Evolutionary conservation across 2,329 filamentous ascomycete genomes (phyloP).

Genomic region (Neocatenulostroma microsporum): DNA sequence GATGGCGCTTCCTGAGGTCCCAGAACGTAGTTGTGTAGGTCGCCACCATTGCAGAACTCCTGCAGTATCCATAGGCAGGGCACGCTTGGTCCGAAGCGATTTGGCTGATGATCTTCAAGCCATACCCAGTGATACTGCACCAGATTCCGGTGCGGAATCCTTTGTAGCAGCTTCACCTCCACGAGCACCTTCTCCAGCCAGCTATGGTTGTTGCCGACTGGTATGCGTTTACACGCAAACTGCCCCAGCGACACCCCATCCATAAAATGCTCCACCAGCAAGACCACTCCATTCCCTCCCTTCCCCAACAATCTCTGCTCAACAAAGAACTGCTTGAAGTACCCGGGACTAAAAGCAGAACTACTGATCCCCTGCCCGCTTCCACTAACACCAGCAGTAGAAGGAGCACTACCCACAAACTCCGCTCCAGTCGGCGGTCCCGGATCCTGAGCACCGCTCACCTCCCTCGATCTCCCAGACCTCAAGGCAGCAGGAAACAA

Average conservation of each 20-base stretch:
- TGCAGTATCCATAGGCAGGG: slow-evolving; percentile 95
- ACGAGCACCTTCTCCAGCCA: slow-evolving; percentile 93
- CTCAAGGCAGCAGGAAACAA: slow-evolving; percentile 35
- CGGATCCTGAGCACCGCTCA: slow-evolving; percentile 24
- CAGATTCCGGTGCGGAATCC: slow-evolving; percentile 86
- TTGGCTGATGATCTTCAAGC: slow-evolving; percentile 82
- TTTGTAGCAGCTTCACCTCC: slow-evolving; percentile 87
- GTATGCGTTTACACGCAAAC: slow-evolving; percentile 95
- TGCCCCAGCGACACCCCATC: slow-evolving; percentile 81
- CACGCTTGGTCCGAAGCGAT: slow-evolving; percentile 77
- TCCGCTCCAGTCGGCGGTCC: slow-evolving; percentile 46
- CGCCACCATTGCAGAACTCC: slow-evolving; percentile 95
- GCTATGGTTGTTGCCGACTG: slow-evolving; percentile 82
- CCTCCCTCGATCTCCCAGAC: slow-evolving; percentile 27
- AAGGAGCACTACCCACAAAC: slow-evolving; percentile 40
- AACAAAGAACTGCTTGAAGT: slow-evolving; percentile 88
- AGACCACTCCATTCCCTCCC: slow-evolving; percentile 88
- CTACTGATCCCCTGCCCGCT: slow-evolving; percentile 63
- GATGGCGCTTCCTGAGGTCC: slow-evolving; percentile 61
- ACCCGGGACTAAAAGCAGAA: slow-evolving; percentile 82
- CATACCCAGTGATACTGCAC: slow-evolving; percentile 97
- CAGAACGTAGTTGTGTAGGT: slow-evolving; percentile 81
- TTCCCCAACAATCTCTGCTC: slow-evolving; percentile 79
- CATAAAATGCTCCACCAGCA: slow-evolving; percentile 87
- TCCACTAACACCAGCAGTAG: too few species aligned